Evolutionary conservation across 2,329 filamentous ascomycete species (phyloP), one percentile per base, ranked within the genome.

Genomic region (Leptographium flavum): DNA sequence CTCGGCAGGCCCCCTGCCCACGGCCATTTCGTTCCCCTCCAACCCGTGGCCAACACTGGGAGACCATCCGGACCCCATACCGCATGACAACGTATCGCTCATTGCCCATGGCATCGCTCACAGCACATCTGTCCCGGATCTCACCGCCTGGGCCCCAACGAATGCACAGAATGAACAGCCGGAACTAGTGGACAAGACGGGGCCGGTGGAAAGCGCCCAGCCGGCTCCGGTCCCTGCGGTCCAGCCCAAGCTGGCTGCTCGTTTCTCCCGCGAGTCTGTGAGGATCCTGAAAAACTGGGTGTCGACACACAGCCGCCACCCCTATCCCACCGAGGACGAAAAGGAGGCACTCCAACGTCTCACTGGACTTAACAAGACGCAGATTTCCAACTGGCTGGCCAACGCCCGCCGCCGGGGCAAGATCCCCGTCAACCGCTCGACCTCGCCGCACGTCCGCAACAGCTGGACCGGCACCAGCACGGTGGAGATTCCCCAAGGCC

Each of bases 361-460:
- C 54, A 94, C 87, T 1, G 86, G 87, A 8, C 69, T 95, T 35
- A 87, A 78, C 59, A 78, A 85, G 55, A 82, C 73, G 14, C 88
- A 95, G 57, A 90, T 94, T 54, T 81, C 81, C 11, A 94, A 93
- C 59, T 94, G 87, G 87, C 76, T 94, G 39, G 87, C 87, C 48
- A 94, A 94, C 61, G 87, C 87, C 47, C 79, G 87, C 37, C 77
- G 87, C 46, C 74, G 87, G 50, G 81, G 84, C 54, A 94, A 94
- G 65, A 78, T 83, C 45, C 76, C 79, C 40, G 69, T 75, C 2
- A 77, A 76, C 39, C 72, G 81, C 51, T 78, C 76, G 27, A 76
- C 73, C 17, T 88, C 85, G 5, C 83, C 86, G 1, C 76, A 81
- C 53, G 65, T 81, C 39, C 72, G 76, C 23, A 72, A 70, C 50